Percentiles rank a stretch among this genome's conserved stretches.
phyloP scores from a whole-genome alignment of 495 filamentous ascomycete species.

The Penicillium verhagenii region DNA sequence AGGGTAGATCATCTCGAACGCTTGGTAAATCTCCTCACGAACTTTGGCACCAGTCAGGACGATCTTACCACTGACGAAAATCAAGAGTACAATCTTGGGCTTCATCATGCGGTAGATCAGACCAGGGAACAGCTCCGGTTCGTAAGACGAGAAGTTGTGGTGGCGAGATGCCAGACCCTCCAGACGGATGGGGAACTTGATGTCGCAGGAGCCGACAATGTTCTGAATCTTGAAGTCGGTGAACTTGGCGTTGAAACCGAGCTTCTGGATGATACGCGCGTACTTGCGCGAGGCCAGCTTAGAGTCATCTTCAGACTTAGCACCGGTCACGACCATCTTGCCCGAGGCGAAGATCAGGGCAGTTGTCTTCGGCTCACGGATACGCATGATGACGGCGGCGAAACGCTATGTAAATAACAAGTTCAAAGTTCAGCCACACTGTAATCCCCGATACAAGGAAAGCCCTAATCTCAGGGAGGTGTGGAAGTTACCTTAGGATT shows the following conservation, averaged over 20 bases:
- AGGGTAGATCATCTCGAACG: slow-evolving; percentile 98
- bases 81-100: slow-evolving; percentile 97
- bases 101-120: slow-evolving; percentile 99
- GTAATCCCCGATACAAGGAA: slow-evolving; percentile 36
- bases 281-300: slow-evolving; percentile 97
- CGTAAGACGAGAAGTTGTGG: slow-evolving; percentile 99
- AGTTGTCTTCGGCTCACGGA: slow-evolving; percentile 97
- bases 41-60: slow-evolving; percentile 98
- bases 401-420: slow-evolving; percentile 72
- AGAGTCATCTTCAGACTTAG: slow-evolving; percentile 97
- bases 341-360: slow-evolving; percentile 96
- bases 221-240: slow-evolving; percentile 99
- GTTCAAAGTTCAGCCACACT: slow-evolving; percentile 48
- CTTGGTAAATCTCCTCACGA: slow-evolving; percentile 97
- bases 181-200: slow-evolving; percentile 98
- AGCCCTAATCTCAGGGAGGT: slow-evolving; percentile 38
- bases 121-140: slow-evolving; percentile 97
- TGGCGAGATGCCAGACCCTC: slow-evolving; percentile 94
- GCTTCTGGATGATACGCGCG: slow-evolving; percentile 98
- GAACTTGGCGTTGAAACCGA: slow-evolving; percentile 99
- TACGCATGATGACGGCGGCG: slow-evolving; percentile 99
- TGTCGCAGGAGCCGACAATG: slow-evolving; percentile 97
- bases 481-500: slow-evolving; percentile 80
- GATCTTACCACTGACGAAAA: slow-evolving; percentile 99
- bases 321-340: slow-evolving; percentile 99